Conservation (phyloP, 805 yeast species). For the Candida manassasensis region DNA sequence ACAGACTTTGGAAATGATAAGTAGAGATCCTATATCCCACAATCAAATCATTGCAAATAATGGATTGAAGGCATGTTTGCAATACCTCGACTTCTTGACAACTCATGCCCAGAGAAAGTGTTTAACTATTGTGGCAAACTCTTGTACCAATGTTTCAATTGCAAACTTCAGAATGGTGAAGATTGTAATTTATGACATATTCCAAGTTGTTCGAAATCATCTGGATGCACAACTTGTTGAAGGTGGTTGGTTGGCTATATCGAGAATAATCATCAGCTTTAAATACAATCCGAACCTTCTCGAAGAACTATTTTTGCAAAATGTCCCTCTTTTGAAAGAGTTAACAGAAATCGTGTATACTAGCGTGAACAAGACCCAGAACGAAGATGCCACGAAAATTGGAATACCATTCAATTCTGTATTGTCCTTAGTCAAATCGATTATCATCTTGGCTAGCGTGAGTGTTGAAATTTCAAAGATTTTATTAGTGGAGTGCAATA, state of each 20-base stretch:
- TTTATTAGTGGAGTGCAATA: conserved; percentile 44
- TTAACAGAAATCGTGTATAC: conserved; percentile 18
- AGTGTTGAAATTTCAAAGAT: conserved; percentile 38
- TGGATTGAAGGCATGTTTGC: conserved; percentile 61
- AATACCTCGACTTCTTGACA: conserved; percentile 82
- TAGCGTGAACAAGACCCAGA: conserved; percentile 24
- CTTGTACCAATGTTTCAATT: conserved; percentile 47
- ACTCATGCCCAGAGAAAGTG: conserved; percentile 85
- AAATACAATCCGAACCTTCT: conserved; percentile 38
- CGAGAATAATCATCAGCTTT: conserved; percentile 52
- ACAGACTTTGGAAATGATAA: conserved; percentile 65
- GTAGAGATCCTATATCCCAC: conserved; percentile 48
- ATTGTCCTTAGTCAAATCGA: conserved; percentile 40
- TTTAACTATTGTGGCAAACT: conserved; percentile 63
- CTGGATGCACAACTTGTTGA: conserved; percentile 60
- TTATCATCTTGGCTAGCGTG: conserved; percentile 39
- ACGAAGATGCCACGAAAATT: conserved; percentile 15
- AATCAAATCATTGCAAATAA: conserved; percentile 51
- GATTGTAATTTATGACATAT: conserved; percentile 56
- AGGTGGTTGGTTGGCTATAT: conserved; percentile 59
- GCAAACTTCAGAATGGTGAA: conserved; percentile 45
- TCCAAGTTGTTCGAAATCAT: conserved; percentile 49
- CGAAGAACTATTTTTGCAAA: conserved; percentile 35
- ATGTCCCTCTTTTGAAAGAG: conserved; percentile 18
- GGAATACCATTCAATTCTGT: conserved; percentile 34